Percentiles rank a stretch among this genome's conserved stretches.
phyloP scores from a whole-genome alignment of 148 eudicot genomes.

The Vaccinium darrowii region DNA sequence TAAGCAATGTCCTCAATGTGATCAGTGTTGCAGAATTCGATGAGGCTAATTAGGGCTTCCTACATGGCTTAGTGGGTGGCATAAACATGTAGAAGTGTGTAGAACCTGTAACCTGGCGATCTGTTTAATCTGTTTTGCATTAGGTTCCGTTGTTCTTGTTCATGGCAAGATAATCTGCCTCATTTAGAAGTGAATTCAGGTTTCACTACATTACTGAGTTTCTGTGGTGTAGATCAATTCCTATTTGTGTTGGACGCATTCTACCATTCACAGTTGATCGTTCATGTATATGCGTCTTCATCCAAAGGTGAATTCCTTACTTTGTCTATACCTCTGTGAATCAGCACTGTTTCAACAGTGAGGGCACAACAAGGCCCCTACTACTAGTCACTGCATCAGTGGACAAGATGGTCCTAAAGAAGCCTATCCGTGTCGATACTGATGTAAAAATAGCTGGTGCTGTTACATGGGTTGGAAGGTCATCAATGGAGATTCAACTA shows the following conservation, averaged over 20 bases:
- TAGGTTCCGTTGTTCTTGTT: background rate
- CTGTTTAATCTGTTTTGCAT: background rate
- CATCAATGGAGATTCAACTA: conserved; percentile 90
- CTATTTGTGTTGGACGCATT: background rate
- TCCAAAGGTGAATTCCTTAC: background rate
- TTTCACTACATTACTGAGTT: background rate
- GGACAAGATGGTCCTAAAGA: conserved; percentile 82
- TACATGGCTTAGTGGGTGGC: background rate
- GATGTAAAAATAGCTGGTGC: conserved; percentile 73
- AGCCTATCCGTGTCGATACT: conserved; percentile 67
- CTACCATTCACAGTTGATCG: background rate
- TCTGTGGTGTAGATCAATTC: background rate
- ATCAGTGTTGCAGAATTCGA: background rate
- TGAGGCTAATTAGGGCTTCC: background rate
- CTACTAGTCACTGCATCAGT: conserved; percentile 91
- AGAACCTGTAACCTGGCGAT: background rate
- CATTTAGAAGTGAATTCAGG: background rate
- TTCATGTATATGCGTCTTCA: background rate
- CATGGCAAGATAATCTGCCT: background rate
- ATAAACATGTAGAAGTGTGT: too few species aligned
- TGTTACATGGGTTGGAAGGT: conserved; percentile 95
- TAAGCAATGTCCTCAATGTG: background rate
- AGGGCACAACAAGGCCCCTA: conserved; percentile 53
- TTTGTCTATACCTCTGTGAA: conserved; percentile 12
- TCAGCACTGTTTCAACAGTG: conserved; percentile 67